Evolutionary conservation across 2,329 filamentous ascomycete species (phyloP).

Genomic region (Aspergillus pseudoterreus): DNA sequence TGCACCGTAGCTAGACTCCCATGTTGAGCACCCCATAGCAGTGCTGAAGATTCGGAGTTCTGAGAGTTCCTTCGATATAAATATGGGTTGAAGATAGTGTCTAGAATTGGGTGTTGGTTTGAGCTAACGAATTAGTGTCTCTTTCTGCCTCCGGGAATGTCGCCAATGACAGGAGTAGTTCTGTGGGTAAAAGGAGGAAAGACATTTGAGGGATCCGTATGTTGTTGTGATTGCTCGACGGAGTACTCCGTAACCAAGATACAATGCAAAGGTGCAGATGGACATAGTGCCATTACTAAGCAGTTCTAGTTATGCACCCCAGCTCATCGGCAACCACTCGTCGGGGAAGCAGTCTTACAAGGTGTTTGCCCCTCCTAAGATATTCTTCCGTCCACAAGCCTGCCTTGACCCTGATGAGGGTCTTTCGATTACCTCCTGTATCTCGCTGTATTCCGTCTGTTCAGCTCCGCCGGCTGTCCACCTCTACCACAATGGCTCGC

Average conservation of each 20-base stretch:
- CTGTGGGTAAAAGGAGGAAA: not conserved
- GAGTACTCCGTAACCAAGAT: too few species aligned
- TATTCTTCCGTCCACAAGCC: not conserved
- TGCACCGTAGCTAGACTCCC: not conserved
- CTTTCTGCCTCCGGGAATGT: not conserved
- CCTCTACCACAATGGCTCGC: constrained; percentile 33
- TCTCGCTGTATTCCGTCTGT: constrained; percentile 4
- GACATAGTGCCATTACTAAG: too few species aligned
- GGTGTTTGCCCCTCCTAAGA: not conserved
- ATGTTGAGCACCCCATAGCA: not conserved
- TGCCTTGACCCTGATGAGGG: constrained; percentile 26
- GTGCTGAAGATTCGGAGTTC: not conserved
- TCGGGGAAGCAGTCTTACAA: too few species aligned
- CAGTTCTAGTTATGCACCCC: too few species aligned
- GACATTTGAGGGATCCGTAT: not conserved
- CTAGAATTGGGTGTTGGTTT: not conserved
- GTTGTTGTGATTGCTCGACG: too few species aligned
- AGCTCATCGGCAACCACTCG: too few species aligned
- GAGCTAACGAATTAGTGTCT: not conserved
- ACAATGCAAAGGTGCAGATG: too few species aligned
- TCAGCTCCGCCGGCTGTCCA: constrained; percentile 27
- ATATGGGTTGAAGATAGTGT: not conserved
- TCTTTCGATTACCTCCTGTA: constrained; percentile 16
- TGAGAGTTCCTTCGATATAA: constrained; percentile 1
- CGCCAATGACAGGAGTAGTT: not conserved